Percentiles rank a stretch among this genome's conserved stretches.
phyloP scores from a whole-genome alignment of 257 asterid species.

The Rhazya stricta region DNA sequence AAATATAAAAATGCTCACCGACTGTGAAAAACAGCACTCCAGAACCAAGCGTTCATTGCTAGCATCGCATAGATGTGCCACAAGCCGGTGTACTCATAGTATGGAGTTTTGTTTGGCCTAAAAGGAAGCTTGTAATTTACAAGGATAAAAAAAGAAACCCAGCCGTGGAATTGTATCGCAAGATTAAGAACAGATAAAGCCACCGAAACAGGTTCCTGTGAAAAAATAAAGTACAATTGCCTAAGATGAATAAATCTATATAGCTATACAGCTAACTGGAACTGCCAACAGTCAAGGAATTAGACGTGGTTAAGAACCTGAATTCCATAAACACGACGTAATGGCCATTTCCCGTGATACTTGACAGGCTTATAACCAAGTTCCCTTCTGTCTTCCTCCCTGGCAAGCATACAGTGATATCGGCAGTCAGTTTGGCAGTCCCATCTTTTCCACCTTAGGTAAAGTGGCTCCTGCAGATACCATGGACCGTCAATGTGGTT shows the following conservation, averaged over 20 bases:
- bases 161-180: conserved; percentile 85
- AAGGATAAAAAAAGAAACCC: conserved; percentile 82
- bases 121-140: conserved; percentile 73
- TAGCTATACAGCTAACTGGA: conserved; percentile 2
- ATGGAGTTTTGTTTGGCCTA: conserved; percentile 56
- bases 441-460: conserved; percentile 79
- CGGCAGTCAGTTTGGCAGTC: conserved; percentile 77
- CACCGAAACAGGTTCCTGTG: conserved; percentile 90
- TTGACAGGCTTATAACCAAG: conserved; percentile 68
- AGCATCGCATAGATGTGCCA: conserved; percentile 73
- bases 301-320: conserved; percentile 43
- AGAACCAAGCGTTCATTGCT: conserved; percentile 76
- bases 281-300: conserved; percentile 6
- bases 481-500: conserved; percentile 65
- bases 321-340: conserved; percentile 67
- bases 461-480: conserved; percentile 92
- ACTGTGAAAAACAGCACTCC: conserved; percentile 81
- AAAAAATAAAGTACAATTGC: conserved; percentile 9
- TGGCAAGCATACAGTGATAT: conserved; percentile 71
- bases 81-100: conserved; percentile 77
- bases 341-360: conserved; percentile 89
- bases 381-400: conserved; percentile 66
- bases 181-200: conserved; percentile 85
- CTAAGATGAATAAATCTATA: conserved; percentile 10
- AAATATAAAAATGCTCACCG: conserved; percentile 42